A percentile compares a stretch with the other conserved stretches of the same genome.
Conservation (phyloP, 2,329 filamentous ascomycete genomes). For the Paraphaeosphaeria sporulosa region DNA sequence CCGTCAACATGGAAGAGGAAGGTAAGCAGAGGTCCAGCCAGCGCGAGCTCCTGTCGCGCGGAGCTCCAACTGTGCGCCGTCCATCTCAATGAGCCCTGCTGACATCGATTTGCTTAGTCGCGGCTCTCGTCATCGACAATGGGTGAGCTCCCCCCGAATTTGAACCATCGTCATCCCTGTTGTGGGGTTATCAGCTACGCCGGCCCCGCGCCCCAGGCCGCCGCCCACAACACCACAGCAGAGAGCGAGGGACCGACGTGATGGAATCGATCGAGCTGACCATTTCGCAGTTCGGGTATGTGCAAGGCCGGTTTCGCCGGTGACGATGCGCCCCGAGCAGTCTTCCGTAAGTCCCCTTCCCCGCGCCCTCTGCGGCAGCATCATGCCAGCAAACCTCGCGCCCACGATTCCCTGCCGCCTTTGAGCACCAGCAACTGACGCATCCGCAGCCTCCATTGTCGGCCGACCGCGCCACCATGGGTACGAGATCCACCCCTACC, state of each 20-base stretch:
- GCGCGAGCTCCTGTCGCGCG: conserved; percentile 22
- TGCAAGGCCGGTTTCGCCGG: conserved; percentile 99
- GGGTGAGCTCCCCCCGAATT: conserved; percentile 77
- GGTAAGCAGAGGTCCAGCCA: conserved; percentile 61
- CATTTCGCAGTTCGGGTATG: conserved; percentile 89
- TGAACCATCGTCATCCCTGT: conserved; percentile 44
- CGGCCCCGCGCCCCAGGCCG: conserved; percentile 32
- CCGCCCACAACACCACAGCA: conserved; percentile 33
- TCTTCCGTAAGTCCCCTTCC: conserved; percentile 91
- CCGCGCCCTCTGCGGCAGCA: conserved; percentile 20
- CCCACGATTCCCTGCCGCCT: conserved; percentile 8
- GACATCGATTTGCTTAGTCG: conserved; percentile 67
- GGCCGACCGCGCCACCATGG: conserved; percentile 99
- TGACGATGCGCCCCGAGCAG: conserved; percentile 99
- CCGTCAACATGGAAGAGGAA: conserved; percentile 72
- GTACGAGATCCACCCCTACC: conserved; percentile 66
- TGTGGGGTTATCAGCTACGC: conserved; percentile 45
- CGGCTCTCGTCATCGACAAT: conserved; percentile 99
- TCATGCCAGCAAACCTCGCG: conserved; percentile 15
- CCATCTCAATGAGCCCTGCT: conserved; percentile 46
- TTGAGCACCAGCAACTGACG: conserved; percentile 38
- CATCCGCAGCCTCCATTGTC: conserved; percentile 87
- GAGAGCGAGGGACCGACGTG: conserved; percentile 25
- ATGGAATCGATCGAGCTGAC: conserved; percentile 47
- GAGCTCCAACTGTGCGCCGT: conserved; percentile 29